Base-by-base conservation (phyloP, 768 basidiomycete genomes). In the Rhodosporidiobolus odoratus region DNA sequence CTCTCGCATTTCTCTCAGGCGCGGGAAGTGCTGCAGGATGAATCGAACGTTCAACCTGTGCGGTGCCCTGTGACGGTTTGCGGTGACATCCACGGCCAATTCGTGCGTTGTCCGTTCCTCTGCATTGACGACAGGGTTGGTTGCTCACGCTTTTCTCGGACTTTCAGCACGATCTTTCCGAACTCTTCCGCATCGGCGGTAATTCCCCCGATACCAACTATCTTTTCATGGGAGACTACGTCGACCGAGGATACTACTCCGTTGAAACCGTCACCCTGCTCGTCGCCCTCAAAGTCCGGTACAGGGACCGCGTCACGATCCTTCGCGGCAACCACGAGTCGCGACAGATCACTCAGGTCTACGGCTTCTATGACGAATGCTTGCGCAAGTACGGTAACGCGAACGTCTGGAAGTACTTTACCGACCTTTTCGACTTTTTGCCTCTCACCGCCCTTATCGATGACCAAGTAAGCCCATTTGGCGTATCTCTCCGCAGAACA, bases 211-310 rank as follows among this genome's bases (percentile, higher is more conserved):
- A 96, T 81, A 99, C 96, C 75, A 99, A 97, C 82, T 99, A 99
- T 81, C 89, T 99, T 77, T 99, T 98, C 84, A 99, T 99, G 96
- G 96, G 96, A 37, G 96, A 99, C 84, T 99, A 97, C 79, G 96
- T 98, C 77, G 96, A 97, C 83, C 76, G 94, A 78, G 95, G 95
- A 27, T 99, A 97, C 84, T 98, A 97, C 82, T 96, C 93, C 27
- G 95, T 99, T 66, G 96, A 99, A 82, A 99, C 96, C 1, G 94
- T 99, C 76, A 96, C 94, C 19, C 84, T 98, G 13, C 89, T 99
- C 59, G 93, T 99, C 71, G 92, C 96, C 27, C 85, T 98, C 79
- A 99, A 99, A 83, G 84, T 99, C 74, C 89, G 96, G 78, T 98
- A 99, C 82, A 91, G 93, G 72, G 95, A 98, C 81, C 89, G 95